Evolutionary conservation across 768 basidiomycete species (phyloP).

Genomic region (Podaxis sp.): DNA sequence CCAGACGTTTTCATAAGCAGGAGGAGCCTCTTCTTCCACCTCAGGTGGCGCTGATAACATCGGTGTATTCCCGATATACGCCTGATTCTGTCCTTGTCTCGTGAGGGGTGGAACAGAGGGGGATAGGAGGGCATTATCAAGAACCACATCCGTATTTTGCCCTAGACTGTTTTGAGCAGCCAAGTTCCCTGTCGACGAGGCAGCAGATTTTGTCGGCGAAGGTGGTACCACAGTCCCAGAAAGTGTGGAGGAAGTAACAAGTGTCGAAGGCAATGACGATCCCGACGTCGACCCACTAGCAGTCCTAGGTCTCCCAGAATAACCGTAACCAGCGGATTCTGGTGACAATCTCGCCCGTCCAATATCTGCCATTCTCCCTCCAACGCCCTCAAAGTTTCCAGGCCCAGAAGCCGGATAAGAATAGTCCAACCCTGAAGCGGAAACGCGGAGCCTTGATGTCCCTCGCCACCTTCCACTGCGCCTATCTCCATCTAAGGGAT

Average conservation of each 20-base stretch:
- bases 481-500: background rate
- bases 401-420: constrained; percentile 2
- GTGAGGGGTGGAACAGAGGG: background rate
- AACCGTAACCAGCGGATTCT: background rate
- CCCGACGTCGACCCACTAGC: background rate
- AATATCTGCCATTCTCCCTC: background rate
- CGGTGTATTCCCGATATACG: background rate
- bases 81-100: background rate
- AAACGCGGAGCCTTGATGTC: background rate
- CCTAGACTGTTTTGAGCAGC: background rate
- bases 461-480: background rate
- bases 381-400: background rate
- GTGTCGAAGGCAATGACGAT: background rate
- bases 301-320: background rate
- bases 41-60: background rate
- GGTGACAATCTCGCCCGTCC: background rate
- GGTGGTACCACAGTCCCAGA: background rate
- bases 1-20: constrained; percentile 12
- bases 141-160: background rate
- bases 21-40: constrained; percentile 5
- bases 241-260: background rate
- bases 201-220: background rate
- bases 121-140: background rate
- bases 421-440: background rate
- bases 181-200: background rate